These are phyloP conservation scores for Phoma herbarum DNA, from an alignment of 2,329 filamentous ascomycete genomes.

Conservation along the genomic window DNA sequence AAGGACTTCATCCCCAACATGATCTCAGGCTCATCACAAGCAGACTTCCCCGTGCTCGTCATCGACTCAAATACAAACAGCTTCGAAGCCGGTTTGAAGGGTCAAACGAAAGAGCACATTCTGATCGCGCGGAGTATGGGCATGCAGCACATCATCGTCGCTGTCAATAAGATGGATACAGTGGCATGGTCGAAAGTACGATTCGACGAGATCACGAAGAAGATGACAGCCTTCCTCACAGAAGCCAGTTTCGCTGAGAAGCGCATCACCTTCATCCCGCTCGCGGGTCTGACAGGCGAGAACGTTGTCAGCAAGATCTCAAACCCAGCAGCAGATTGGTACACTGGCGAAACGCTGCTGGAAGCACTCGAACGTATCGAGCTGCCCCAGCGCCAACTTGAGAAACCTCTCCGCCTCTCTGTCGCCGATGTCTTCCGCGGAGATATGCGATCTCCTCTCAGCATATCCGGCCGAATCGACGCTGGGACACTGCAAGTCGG, in stretches of 20 bases:
- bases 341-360: slow-evolving; percentile 78
- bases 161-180: slow-evolving; percentile 94
- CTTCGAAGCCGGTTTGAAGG: slow-evolving; percentile 91
- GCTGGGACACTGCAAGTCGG: slow-evolving; percentile 84
- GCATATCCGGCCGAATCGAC: slow-evolving; percentile 86
- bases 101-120: slow-evolving; percentile 94
- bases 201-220: slow-evolving; percentile 85
- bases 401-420: slow-evolving; percentile 84
- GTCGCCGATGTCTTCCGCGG: slow-evolving; percentile 87
- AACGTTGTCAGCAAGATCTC: slow-evolving; percentile 75
- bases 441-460: slow-evolving; percentile 80
- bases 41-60: slow-evolving; percentile 93
- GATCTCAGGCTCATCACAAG: slow-evolving; percentile 96
- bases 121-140: slow-evolving; percentile 90
- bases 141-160: slow-evolving; percentile 85
- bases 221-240: slow-evolving; percentile 82
- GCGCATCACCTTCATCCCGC: slow-evolving; percentile 86
- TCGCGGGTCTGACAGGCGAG: slow-evolving; percentile 87
- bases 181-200: slow-evolving; percentile 82
- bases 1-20: slow-evolving; percentile 98
- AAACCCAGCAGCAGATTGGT: slow-evolving; percentile 72
- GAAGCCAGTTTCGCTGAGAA: slow-evolving; percentile 82
- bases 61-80: slow-evolving; percentile 90
- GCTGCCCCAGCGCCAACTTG: slow-evolving; percentile 73
- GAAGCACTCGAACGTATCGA: slow-evolving; percentile 87